Percentiles rank a stretch among this genome's conserved stretches.
Conservation (phyloP, 164 flowering plant species). For the Liriodendron chinense region DNA sequence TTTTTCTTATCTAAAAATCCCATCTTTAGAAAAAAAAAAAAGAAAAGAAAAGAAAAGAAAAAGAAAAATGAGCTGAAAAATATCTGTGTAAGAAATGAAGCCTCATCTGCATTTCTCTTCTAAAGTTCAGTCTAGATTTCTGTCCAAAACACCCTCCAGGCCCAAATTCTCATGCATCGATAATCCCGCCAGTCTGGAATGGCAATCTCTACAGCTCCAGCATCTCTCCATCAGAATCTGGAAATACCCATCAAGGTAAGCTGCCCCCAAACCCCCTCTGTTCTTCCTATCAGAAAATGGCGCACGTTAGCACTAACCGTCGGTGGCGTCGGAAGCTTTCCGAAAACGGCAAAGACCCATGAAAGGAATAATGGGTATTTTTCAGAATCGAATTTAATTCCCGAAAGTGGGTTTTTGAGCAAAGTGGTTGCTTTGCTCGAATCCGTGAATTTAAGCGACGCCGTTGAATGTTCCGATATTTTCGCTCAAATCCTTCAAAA, state of each 20-base stretch:
- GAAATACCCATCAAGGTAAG: conserved; percentile 9
- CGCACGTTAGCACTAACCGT: conserved; percentile 8
- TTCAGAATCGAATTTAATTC: conserved; percentile 5
- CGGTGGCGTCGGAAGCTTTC: background rate
- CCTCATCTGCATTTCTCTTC: background rate
- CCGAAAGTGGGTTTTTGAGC: background rate
- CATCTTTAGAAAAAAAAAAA: no score
- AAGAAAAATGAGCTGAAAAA: no score
- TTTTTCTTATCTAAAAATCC: no score
- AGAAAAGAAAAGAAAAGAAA: no score
- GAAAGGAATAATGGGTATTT: background rate
- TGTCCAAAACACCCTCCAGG: background rate
- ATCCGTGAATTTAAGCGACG: conserved; percentile 26
- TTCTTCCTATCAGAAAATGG: conserved; percentile 3
- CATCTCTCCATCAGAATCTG: conserved; percentile 1
- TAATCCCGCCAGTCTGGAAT: conserved; percentile 2
- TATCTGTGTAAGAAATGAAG: background rate
- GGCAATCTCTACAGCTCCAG: conserved; percentile 11
- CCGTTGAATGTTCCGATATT: conserved; percentile 17
- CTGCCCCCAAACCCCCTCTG: background rate
- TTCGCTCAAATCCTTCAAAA: conserved; percentile 26
- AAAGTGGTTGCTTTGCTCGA: conserved; percentile 19
- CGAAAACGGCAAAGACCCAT: conserved; percentile 1
- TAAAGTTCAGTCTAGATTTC: background rate
- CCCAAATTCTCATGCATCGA: background rate